phyloP scores from a whole-genome alignment of 2,329 filamentous ascomycete genomes.

The Colletotrichum sp. region DNA sequence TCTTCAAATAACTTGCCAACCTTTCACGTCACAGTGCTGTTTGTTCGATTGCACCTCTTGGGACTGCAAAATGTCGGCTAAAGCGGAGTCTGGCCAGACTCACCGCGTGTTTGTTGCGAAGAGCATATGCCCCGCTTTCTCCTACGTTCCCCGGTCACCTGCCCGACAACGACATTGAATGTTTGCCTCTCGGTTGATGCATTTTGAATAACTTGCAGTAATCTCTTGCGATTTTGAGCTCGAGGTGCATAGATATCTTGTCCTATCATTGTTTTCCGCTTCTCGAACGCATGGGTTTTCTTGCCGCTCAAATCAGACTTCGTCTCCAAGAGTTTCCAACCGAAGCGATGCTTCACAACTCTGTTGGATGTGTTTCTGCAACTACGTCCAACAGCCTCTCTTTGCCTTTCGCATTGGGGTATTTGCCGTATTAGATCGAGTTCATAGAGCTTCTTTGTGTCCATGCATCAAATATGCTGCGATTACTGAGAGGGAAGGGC shows the following conservation, averaged over 20 bases:
- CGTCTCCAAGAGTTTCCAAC: not conserved
- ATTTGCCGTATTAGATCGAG: not conserved
- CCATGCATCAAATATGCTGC: not conserved
- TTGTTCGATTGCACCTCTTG: not conserved
- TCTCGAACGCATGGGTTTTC: not conserved
- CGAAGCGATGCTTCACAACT: not conserved
- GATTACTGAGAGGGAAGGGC: fast-evolving
- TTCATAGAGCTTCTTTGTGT: not conserved
- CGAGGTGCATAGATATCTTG: not conserved
- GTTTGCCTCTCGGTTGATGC: not conserved
- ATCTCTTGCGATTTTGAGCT: not conserved
- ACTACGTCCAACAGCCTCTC: not conserved
- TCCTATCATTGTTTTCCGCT: not conserved
- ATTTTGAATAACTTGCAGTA: not conserved
- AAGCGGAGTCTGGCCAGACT: not conserved
- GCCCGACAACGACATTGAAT: not conserved
- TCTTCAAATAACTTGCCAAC: not conserved
- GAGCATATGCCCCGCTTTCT: not conserved
- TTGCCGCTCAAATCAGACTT: not conserved
- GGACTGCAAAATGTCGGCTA: not conserved
- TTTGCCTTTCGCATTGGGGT: not conserved
- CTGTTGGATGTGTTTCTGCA: not conserved
- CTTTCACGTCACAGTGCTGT: fast-evolving
- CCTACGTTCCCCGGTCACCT: not conserved
- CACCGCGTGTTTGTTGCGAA: not conserved